A percentile compares a stretch with the other conserved stretches of the same genome.
Conservation (phyloP, 768 basidiomycete species). For the Mycena filopes region DNA sequence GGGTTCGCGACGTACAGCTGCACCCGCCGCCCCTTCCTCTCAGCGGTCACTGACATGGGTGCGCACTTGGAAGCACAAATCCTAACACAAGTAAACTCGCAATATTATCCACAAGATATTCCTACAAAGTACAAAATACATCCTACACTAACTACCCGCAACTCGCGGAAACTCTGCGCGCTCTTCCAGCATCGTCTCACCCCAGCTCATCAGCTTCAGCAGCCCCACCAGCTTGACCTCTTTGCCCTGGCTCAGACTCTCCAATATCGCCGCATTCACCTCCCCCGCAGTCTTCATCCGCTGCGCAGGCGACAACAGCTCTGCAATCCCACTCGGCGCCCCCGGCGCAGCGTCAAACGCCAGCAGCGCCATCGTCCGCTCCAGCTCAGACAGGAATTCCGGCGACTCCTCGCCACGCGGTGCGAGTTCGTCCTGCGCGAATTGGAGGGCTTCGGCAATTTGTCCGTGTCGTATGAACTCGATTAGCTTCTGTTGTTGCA, state of each 20-base stretch:
- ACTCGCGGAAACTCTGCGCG: constrained; percentile 78
- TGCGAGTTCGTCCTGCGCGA: constrained; percentile 94
- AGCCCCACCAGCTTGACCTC: constrained; percentile 90
- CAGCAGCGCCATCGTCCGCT: constrained; percentile 93
- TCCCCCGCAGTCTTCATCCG: constrained; percentile 95
- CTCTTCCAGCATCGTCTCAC: constrained; percentile 81
- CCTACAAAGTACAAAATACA: neutral
- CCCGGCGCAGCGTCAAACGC: constrained; percentile 76
- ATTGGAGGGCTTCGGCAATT: constrained; percentile 82
- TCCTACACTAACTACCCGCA: neutral
- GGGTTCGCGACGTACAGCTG: constrained; percentile 71
- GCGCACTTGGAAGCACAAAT: neutral
- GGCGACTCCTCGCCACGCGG: constrained; percentile 96
- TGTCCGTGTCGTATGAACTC: constrained; percentile 90
- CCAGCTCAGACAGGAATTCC: constrained; percentile 91
- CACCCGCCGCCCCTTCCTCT: no score
- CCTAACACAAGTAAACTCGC: constrained; percentile 16
- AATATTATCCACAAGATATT: no score
- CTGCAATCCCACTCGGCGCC: constrained; percentile 74
- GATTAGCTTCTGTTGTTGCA: constrained; percentile 96
- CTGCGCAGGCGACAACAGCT: constrained; percentile 87
- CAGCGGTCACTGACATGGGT: no score
- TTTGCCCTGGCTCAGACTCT: constrained; percentile 90
- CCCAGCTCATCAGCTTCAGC: constrained; percentile 89
- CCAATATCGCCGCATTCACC: constrained; percentile 95